Evolutionary conservation across 1,284 basidiomycete species (phyloP), one percentile per base, ranked within the genome.

Genomic region (Ustilago cynodontis): DNA sequence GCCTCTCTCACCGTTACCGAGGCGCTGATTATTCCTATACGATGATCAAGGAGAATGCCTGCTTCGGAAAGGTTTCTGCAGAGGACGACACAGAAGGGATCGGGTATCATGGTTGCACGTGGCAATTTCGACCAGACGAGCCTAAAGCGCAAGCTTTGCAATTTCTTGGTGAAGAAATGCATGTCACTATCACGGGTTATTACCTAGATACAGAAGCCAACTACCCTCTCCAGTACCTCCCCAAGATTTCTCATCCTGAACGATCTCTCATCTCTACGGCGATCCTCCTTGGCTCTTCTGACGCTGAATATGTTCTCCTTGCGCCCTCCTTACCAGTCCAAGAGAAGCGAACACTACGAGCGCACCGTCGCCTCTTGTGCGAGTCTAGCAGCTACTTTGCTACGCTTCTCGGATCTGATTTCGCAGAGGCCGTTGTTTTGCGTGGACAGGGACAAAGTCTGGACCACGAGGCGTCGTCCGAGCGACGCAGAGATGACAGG

Each of bases 321-420:
- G 61, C 35, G 1, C 61, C 61, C 16, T 7, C 33, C 3, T 1
- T 39, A 14, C 35, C 54, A 1, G 1, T 31, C 11, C 43, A 24
- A 14, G 61, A 57, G 26, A 28, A 24, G 3, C 43, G 45, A 13
- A 16, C 39, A 2, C 16, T 63, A 6, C 45, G 45, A 22, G 47
- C 29, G 7, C 61, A 63, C 45, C 0, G 8, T 4, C 14, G 14
- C 1, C 6, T 39, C 13, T 28, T 63, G 28, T 57, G 61, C 20
- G 35, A 41, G 3, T 41, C 47, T 28, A 63, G 61, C 47, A 43
- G 20, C 20, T 51, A 41, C 14, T 63, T 63, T 11, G 24, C 22
- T 13, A 16, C 29, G 0, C 45, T 63, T 1, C 54, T 63, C 1
- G 18, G 20, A 39, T 63, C 61, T n/a, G 45, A 31, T 8, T 57